Evolutionary conservation across 2,329 filamentous ascomycete genomes (phyloP), one percentile per base, ranked within the genome.

Genomic region (Aspergillus unguis): DNA sequence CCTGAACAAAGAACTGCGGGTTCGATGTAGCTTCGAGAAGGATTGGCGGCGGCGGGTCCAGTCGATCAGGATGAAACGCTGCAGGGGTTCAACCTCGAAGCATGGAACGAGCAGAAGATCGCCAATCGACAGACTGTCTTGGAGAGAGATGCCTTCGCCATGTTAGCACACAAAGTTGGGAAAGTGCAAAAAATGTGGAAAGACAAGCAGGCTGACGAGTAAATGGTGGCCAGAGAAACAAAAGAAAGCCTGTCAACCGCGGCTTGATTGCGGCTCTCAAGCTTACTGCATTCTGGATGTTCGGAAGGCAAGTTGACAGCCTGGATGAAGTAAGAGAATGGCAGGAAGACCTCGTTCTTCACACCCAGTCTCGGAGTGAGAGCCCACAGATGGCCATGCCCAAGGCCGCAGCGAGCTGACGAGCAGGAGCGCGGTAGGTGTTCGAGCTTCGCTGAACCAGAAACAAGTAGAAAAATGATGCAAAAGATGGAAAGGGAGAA

Each of bases 201-300:
- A 38, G 43, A 41, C 38, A 53, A 53, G 48, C 41, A 49, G 35
- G 31, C 40, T 48, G 51, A 49, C 31, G 56, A 40, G 42, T 47
- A 43, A 53, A 50, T 44, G 44, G 38, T 26, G 29, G 32, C 31
- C 32, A 29, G 54, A 59, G 54, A 50, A 55, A 56, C 51, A 29
- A 59, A 52, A 38, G 44, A 33, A 53, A 42, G 38, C 45, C 44
- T 17, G 17, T 17, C 17, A 17, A 17, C 46, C 47, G 44, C 45
- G 42, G 23, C 33, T 38, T 33, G 43, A 42, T 50, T 38, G 37
- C 32, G 56, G 27, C 56, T 55, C 48, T 57, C 48, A 36, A 52
- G 48, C 44, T 52, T 48, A 49, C 35, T 41, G 40, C 44, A 29
- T 25, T 41, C 6, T 23, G 8, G 31, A 36, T 36, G 27, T 11